Percentiles rank a stretch among this genome's conserved stretches.
These are phyloP conservation scores for Nemania serpens DNA, from an alignment of 2,329 filamentous ascomycete species.

Conservation along the genomic window DNA sequence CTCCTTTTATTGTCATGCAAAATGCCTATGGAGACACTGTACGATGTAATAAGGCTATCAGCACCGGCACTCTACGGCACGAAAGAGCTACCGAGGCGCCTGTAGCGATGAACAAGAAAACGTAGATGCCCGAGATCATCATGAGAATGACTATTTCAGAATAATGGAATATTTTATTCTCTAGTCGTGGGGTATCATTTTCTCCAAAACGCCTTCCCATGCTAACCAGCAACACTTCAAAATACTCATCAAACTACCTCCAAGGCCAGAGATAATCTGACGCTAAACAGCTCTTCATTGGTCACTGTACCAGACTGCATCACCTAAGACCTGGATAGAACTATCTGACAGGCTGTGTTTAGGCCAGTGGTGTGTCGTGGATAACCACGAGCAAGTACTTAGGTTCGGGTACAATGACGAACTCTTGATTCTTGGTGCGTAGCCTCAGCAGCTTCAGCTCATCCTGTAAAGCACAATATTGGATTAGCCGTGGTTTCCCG, in stretches of 20 bases:
- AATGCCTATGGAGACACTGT: background rate
- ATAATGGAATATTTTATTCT: conserved; percentile 18
- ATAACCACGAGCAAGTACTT: conserved; percentile 81
- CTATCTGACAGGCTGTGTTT: conserved; percentile 28
- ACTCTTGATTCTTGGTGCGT: conserved; percentile 82
- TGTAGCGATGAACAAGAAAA: background rate
- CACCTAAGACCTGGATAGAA: background rate
- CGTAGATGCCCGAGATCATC: background rate
- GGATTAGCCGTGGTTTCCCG: conserved; percentile 6
- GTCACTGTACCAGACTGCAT: conserved; percentile 9
- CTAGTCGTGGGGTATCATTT: conserved; percentile 36
- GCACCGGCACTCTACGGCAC: background rate
- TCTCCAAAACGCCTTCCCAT: conserved; percentile 34
- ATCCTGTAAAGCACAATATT: conserved; percentile 54
- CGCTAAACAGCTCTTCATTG: conserved; percentile 1
- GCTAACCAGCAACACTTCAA: conserved; percentile 17
- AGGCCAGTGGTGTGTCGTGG: conserved; percentile 78
- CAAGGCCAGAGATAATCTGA: background rate
- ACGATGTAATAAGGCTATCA: conserved; percentile 3
- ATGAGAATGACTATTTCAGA: conserved; percentile 2
- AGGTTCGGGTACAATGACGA: conserved; percentile 80
- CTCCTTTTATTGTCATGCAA: background rate
- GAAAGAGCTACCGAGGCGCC: background rate
- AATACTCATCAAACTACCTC: conserved; percentile 5
- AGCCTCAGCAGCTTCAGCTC: conserved; percentile 76